These are phyloP conservation scores for Arthromyces matolae DNA, from an alignment of 768 basidiomycete genomes.

Conservation along the genomic window DNA sequence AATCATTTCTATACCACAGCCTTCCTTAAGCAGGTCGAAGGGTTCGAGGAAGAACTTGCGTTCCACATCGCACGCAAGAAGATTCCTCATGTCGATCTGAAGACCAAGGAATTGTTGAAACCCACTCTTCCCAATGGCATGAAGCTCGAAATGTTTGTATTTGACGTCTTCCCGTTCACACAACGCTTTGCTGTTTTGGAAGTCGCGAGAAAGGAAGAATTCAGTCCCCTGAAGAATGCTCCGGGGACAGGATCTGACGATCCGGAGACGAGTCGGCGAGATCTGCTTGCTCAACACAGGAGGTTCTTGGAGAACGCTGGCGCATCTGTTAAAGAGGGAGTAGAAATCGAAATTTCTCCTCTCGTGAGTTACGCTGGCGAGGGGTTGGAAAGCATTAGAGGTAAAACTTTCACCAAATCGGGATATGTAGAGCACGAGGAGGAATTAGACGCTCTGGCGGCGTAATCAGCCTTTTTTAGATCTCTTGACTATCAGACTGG, in stretches of 20 bases:
- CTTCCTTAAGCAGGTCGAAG: conserved; percentile 74
- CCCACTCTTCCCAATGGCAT: conserved; percentile 94
- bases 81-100: conserved; percentile 78
- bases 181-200: conserved; percentile 82
- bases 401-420: conserved; percentile 73
- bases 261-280: conserved; percentile 84
- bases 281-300: conserved; percentile 84
- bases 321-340: conserved; percentile 62
- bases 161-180: conserved; percentile 97
- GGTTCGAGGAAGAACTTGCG: conserved; percentile 84
- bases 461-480: conserved; percentile 6
- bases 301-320: conserved; percentile 82
- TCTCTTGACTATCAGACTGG: not conserved
- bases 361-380: conserved; percentile 90
- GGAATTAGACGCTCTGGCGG: conserved; percentile 69
- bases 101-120: conserved; percentile 66
- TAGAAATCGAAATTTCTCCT: conserved; percentile 90
- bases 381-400: conserved; percentile 75
- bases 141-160: conserved; percentile 98
- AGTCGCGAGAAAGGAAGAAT: conserved; percentile 85
- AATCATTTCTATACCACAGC: conserved; percentile 96
- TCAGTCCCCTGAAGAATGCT: conserved; percentile 96
- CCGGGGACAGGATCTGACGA: conserved; percentile 89
- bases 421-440: conserved; percentile 63
- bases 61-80: conserved; percentile 99